Evolutionary conservation across 192 early-diverging fungal species (phyloP), one percentile per base, ranked within the genome.

Genomic region (Geranomyces variabilis): DNA sequence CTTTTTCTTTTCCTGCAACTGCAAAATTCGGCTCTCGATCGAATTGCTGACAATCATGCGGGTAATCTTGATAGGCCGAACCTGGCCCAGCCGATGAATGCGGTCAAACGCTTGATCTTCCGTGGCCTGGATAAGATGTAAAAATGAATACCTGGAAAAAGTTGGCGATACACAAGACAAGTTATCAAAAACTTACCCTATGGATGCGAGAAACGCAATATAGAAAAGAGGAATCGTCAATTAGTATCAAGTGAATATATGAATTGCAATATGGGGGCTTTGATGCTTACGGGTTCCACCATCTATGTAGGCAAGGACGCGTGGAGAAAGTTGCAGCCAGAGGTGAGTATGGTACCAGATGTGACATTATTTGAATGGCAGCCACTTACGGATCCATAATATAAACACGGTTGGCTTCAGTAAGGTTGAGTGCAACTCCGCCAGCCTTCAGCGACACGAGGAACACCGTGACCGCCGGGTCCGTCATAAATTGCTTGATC

Each of bases 1-100:
- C 72, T 90, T 90, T 84, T 97, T 97, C 86, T 96, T 97, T 55
- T 94, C 91, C 75, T 97, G 95, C 29, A 97, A 78, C 66, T 94
- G 88, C 36, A 97, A 76, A 69, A 97, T 97, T 36, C 94, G 84
- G 21, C 43, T 87, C 72, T 97, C 95, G 70, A 97, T 96, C 43
- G 90, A 92, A 81, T 97, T 94, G 66, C 95, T 93, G 66, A 97
- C 93, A 67, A 97, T 92, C 62, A 97, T 79, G 7, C 92, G 80
- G 0, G 92, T 94, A 60, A 95, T 92, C 58, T 90, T 87, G 75
- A 97, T 94, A 0, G 95, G 95, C 28, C 95, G 86, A 67, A 88
- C 83, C 71, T 97, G 95, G 15, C 95, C 95, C 71, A 97, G 84
- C 7, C 94, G 86, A 75, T 96, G 95, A 70, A 97, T 95, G 26